Base-by-base conservation (phyloP, 2,329 filamentous ascomycete genomes). In the Penicillium sp. region DNA sequence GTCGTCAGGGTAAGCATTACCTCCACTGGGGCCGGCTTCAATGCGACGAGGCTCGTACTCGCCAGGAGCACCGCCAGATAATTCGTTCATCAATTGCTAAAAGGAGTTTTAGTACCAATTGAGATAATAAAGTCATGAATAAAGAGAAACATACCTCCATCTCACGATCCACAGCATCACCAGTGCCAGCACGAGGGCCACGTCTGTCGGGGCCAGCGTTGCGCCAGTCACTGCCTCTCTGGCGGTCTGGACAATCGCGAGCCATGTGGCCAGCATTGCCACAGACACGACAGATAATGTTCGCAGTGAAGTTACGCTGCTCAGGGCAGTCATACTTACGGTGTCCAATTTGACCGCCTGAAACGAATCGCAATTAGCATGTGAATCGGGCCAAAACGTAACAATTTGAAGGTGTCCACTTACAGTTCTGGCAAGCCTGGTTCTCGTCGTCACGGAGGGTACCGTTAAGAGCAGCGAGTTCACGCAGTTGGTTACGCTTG, bases 371-470 rank as follows among this genome's bases (percentile, higher is more conserved):
- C 34, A 13, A 38, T 72, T 61, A 69, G 56, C 43, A 61, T 47
- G 18, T 9, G 43, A 30, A 40, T 7, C 11, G 34, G 11, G 9
- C 38, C 26, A 18, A 26, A 47, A 10, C 18, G 29, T 30, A 13
- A n/a, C 11, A 19, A 23, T 23, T 23, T 7, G 39, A 38, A 34
- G 19, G 26, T 26, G 23, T 16, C 11, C 39, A 74, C 79, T 72
- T 75, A 79, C 85, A 99, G 80, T 99, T 99, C 79, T 99, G 94
- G 78, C 94, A 99, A 62, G 94, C 94, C 74, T 99, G 94, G 76
- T 99, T 99, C 74, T 99, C 94, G 69, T 99, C 94, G 71, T 99
- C 94, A 79, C 94, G 93, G 18, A 99, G 87, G 8, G 94, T 99
- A 84, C 94, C 94, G 85, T 99, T 99, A 67, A 99, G 88, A 26